Base-by-base conservation (phyloP, 2,329 filamentous ascomycete genomes). In the Pseudopithomyces chartarum region DNA sequence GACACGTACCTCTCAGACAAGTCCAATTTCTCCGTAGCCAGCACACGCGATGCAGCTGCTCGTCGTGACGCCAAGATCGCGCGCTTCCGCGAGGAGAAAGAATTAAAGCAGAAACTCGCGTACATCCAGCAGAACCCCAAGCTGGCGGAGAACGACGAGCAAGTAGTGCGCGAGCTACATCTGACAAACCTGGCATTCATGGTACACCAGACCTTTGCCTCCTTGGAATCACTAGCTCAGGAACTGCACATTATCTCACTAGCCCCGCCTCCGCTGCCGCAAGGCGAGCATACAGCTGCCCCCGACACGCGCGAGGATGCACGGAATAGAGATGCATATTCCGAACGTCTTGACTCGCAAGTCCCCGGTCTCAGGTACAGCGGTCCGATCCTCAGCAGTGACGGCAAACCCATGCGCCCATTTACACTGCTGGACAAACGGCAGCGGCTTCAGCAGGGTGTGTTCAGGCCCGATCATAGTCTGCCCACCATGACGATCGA, bases 401-500 rank as follows among this genome's bases (percentile, higher is more conserved):
- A 88, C 55, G 95, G 95, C 43, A 95, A 91, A 72, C 95, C 95
- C 13, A 81, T 98, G 65, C 87, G 93, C 66, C 94, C 94, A 0
- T 98, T 99, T 70, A 97, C 92, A 1, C 82, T 99, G 20, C 82
- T 96, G 4, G 88, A 89, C 57, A 89, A 84, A 63, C 85, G 95
- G 36, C 87, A 91, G 59, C 88, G 92, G 59, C 77, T 97, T 57
- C 85, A 88, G 58, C 83, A 88, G 56, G 90, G 90, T 2, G 94
- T 99, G 0, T 99, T 99, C 77, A 85, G 91, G 54, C 87, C 92
- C 0, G 92, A 95, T 7, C 95, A 99, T 74, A 97, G 91, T 76
- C 79, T 99, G 56, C 95, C 95, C 0, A 98, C 95, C 2, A 98
- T 99, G 95, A 91, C 87, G 1, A 97, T 99, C 59, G 95, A 99